Evolutionary conservation across 495 filamentous ascomycete genomes (phyloP).

Genomic region (Physcia stellaris): DNA sequence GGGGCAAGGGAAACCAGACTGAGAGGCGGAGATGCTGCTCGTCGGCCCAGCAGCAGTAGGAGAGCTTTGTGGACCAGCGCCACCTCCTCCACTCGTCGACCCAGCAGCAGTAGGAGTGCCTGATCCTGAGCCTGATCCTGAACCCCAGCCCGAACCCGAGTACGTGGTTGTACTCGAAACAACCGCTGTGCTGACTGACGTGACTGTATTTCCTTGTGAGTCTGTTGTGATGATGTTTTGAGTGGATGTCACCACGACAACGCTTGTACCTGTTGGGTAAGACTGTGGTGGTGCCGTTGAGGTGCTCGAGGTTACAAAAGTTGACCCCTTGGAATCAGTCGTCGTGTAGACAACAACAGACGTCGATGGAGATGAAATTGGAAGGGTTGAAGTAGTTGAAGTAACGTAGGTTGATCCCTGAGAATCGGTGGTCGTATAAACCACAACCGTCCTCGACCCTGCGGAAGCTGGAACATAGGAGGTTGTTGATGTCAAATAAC

Average conservation of each 20-base stretch:
- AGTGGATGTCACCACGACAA: background rate
- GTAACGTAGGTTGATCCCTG: background rate
- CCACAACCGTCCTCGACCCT: background rate
- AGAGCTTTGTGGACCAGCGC: background rate
- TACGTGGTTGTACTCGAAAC: background rate
- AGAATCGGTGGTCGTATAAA: conserved; percentile 2
- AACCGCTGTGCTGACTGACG: background rate
- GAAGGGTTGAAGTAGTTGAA: background rate
- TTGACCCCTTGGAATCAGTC: conserved; percentile 5
- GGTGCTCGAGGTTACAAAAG: background rate
- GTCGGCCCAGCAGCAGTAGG: background rate
- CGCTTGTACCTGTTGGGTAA: background rate
- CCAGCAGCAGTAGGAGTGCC: background rate
- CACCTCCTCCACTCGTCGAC: background rate
- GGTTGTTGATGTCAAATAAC: background rate
- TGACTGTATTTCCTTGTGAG: background rate
- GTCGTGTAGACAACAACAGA: background rate
- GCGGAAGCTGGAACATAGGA: background rate
- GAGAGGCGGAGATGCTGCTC: background rate
- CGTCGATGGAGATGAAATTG: background rate
- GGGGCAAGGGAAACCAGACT: background rate
- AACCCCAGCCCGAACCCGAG: background rate
- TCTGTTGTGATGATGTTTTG: background rate
- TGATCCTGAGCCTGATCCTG: background rate
- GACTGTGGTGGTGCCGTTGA: background rate